Base-by-base conservation (phyloP, 352 stramenopile genomes). In the Bremia lactucae region DNA sequence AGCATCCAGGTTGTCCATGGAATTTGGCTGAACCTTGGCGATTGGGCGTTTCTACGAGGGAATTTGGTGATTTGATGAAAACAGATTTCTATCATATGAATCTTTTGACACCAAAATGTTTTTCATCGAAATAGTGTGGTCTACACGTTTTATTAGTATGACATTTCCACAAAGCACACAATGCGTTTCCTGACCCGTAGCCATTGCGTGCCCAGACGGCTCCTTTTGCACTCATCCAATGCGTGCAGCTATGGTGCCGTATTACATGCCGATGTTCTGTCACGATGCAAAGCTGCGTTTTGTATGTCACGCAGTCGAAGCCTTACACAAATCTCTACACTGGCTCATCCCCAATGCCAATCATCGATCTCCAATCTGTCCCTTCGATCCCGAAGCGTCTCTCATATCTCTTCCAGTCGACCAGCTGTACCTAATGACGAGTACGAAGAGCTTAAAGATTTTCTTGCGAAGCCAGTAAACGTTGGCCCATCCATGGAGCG, bases 391-490 rank as follows among this genome's bases (percentile, higher is more conserved):
- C 53, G 42, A 19, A 42, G 49, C 28, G 46, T 52, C 36, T 61
- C 58, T 9, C 36, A 49, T 8, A 42, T 52, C 13, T 31, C n/a
- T 1, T 39, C 41, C 15, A 54, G 36, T 6, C 11, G 4, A 11
- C 49, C 42, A 4, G 44, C 55, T 8, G 63, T 83, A 1, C 37
- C 56, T 23, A 23, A 56, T 2, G 62, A 78, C 5, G 56, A 76
- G n/a, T 83, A 83, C 33, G 70, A 76, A 21, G 47, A 65, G 45
- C 61, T 87, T 18, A 87, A 82, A 55, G 46, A 38, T 39, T 87
- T 87, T 19, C 44, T 85, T 4, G 61, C 69, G 29, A 44, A 68
- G 31, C 75, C 72, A 0, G 38, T 36, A 49, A 66, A 54, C 7
- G 50, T 65, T 2, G 68, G 66, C n/a, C 50, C 49, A 0, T 6